Percentiles rank a stretch among this genome's conserved stretches.
These are phyloP conservation scores for Mucor saturninus DNA, from an alignment of 371 early-diverging fungal species.

Conservation along the genomic window DNA sequence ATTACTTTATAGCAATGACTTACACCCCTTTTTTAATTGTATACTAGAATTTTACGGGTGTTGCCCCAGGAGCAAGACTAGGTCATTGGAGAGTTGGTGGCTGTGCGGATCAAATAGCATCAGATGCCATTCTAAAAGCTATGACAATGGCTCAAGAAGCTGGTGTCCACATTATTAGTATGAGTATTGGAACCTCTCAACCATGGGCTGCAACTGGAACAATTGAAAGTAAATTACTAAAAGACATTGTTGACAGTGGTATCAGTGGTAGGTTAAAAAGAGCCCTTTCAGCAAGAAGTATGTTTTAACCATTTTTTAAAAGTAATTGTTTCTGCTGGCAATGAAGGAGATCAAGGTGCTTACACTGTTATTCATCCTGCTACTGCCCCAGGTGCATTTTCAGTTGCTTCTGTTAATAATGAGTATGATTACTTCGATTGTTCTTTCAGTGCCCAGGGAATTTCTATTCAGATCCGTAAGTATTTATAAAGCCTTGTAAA, in stretches of 20 bases:
- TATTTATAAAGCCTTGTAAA: no score
- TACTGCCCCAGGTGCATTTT: constrained; percentile 46
- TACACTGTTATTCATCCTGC: constrained; percentile 47
- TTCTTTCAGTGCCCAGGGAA: background rate
- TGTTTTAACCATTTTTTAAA: background rate
- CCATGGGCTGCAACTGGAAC: constrained; percentile 46
- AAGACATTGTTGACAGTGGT: constrained; percentile 17
- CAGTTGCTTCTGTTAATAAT: constrained; percentile 65
- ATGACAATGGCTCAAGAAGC: constrained; percentile 51
- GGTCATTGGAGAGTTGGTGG: no score
- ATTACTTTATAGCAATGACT: background rate
- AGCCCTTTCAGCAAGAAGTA: no score
- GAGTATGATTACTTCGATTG: background rate
- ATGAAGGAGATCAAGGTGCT: constrained; percentile 56
- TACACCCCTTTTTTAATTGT: no score
- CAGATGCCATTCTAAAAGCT: constrained; percentile 53
- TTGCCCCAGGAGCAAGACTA: no score
- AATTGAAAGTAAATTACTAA: background rate
- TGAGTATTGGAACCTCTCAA: constrained; percentile 62
- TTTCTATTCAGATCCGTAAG: background rate
- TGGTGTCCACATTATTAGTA: constrained; percentile 61
- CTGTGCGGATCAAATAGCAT: constrained; percentile 49
- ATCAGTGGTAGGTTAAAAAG: constrained; percentile 19
- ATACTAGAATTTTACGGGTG: background rate
- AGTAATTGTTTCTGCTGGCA: constrained; percentile 62